Conservation (phyloP, 768 basidiomycete genomes). For the Stropharia rugosoannulata region DNA sequence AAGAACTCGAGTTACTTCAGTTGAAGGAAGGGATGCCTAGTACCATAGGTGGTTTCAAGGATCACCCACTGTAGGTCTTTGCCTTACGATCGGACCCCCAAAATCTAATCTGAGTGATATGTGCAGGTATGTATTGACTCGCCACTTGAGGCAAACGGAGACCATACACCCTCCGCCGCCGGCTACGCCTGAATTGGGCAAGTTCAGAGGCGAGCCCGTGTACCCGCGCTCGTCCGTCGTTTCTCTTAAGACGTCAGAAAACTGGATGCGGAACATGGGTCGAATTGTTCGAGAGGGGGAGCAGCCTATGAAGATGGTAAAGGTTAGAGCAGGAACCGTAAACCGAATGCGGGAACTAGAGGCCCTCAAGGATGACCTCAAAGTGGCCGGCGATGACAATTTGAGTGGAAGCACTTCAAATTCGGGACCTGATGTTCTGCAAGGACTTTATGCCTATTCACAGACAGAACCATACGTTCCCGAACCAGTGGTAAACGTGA, state of each 20-base stretch:
- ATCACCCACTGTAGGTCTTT: conserved; percentile 79
- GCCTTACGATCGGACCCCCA: background rate
- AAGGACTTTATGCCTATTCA: conserved; percentile 79
- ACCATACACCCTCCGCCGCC: conserved; percentile 73
- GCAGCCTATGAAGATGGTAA: conserved; percentile 90
- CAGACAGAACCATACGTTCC: conserved; percentile 87
- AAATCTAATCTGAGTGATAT: background rate
- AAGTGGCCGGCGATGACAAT: conserved; percentile 35
- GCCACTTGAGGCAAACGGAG: conserved; percentile 88
- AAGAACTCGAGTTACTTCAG: conserved; percentile 76
- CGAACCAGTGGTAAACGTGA: conserved; percentile 79
- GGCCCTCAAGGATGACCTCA: conserved; percentile 41
- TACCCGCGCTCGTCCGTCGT: conserved; percentile 84
- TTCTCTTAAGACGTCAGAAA: conserved; percentile 88
- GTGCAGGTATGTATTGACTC: conserved; percentile 62
- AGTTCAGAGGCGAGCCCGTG: conserved; percentile 91
- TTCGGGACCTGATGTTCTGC: conserved; percentile 54
- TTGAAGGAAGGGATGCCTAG: conserved; percentile 92
- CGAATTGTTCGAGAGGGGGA: conserved; percentile 67
- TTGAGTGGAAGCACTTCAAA: conserved; percentile 18
- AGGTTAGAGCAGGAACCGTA: conserved; percentile 81
- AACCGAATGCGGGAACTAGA: conserved; percentile 69
- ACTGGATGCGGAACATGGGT: conserved; percentile 88
- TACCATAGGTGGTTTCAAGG: conserved; percentile 89
- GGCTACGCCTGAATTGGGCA: conserved; percentile 71